phyloP scores from a whole-genome alignment of 2,329 filamentous ascomycete genomes.

The Nemania sp. region DNA sequence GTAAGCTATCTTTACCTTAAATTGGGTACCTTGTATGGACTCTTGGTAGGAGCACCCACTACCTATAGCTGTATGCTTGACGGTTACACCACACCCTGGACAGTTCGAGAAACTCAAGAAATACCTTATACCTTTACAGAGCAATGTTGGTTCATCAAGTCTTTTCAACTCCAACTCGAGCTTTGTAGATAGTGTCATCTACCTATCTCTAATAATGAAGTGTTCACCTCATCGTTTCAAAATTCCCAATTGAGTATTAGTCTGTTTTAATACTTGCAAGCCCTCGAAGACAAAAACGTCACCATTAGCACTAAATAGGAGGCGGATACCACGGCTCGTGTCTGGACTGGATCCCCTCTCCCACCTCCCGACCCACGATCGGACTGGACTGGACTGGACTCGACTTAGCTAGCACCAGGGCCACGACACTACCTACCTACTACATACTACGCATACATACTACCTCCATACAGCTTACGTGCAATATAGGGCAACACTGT shows the following conservation, averaged over 20 bases:
- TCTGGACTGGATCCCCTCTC: conserved; percentile 17
- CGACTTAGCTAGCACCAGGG: not conserved
- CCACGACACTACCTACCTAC: not conserved
- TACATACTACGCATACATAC: not conserved
- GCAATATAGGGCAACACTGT: conserved; percentile 1
- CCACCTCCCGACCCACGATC: conserved; percentile 17
- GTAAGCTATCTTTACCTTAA: not conserved
- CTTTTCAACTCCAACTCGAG: not conserved
- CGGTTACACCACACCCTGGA: not conserved
- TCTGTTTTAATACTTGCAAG: conserved; percentile 6
- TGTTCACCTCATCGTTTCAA: conserved; percentile 8
- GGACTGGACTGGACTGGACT: too few relatives aligned
- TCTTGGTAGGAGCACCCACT: not conserved
- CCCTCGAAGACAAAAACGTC: conserved; percentile 19
- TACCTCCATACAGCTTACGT: conserved; percentile 9
- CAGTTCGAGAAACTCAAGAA: not conserved
- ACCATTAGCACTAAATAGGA: conserved; percentile 29
- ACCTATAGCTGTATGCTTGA: not conserved
- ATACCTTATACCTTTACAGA: too few relatives aligned
- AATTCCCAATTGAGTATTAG: conserved; percentile 20
- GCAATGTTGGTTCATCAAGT: not conserved
- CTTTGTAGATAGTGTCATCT: conserved; percentile 23
- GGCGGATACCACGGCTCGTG: conserved; percentile 30
- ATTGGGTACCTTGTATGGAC: too few relatives aligned
- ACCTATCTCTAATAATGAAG: conserved; percentile 17